Evolutionary conservation across 441 rosid species (phyloP).

Genomic region (Lepidium campestre): DNA sequence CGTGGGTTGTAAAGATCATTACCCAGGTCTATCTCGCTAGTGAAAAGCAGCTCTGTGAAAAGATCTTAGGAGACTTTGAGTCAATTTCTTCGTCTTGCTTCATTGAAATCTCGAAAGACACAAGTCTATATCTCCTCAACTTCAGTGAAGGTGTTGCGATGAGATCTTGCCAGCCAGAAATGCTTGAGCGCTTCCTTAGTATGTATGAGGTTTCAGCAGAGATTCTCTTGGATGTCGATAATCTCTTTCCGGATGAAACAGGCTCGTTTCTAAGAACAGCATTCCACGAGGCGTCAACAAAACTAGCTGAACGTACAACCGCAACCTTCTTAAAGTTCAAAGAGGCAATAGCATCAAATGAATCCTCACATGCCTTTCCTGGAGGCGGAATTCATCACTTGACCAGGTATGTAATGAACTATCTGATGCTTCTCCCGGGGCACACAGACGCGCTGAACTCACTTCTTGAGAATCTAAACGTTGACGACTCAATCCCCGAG

Average conservation of each 20-base stretch:
- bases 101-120: slow-evolving; percentile 51
- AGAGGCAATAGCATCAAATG: slow-evolving; percentile 44
- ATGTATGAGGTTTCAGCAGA: slow-evolving; percentile 61
- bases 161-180: slow-evolving; percentile 57
- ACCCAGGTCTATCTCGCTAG: slow-evolving; percentile 46
- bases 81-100: slow-evolving; percentile 41
- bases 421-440: slow-evolving; percentile 49
- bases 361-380: slow-evolving; percentile 41
- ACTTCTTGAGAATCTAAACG: slow-evolving; percentile 42
- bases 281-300: slow-evolving; percentile 44
- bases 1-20: slow-evolving; percentile 46
- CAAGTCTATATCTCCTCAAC: slow-evolving; percentile 51
- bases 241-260: slow-evolving; percentile 44
- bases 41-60: slow-evolving; percentile 56
- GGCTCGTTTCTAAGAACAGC: slow-evolving; percentile 49
- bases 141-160: slow-evolving; percentile 65
- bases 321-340: slow-evolving; percentile 45
- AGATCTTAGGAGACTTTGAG: slow-evolving; percentile 49
- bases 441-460: slow-evolving; percentile 48
- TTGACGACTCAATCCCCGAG: slow-evolving; percentile 28
- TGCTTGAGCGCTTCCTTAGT: slow-evolving; percentile 54
- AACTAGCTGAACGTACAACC: slow-evolving; percentile 39
- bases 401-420: slow-evolving; percentile 77
- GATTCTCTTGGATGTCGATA: slow-evolving; percentile 42
- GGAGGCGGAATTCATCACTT: slow-evolving; percentile 71